A percentile compares a stretch with the other conserved stretches of the same genome.
These are phyloP conservation scores for Colletotrichum sp. DNA, from an alignment of 2,329 filamentous ascomycete species.

Conservation along the genomic window DNA sequence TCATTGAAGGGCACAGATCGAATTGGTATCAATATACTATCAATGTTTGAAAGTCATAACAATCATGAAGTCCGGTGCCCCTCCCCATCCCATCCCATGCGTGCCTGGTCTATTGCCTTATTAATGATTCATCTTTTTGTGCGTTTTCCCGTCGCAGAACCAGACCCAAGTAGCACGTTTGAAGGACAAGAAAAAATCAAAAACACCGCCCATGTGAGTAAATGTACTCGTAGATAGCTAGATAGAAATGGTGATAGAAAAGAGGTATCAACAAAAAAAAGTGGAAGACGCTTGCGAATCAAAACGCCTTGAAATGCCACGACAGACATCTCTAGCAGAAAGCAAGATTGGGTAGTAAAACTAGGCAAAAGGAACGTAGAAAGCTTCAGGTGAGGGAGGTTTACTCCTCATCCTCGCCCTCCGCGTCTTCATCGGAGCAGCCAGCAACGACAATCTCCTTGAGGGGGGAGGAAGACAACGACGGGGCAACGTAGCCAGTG, in stretches of 20 bases:
- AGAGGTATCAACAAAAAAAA: not conserved
- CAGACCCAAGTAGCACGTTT: not conserved
- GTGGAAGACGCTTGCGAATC: not conserved
- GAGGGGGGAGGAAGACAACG: not conserved
- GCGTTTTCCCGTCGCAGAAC: not conserved
- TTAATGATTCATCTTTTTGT: not conserved
- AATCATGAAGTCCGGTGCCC: not conserved
- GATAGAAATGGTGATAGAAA: not conserved
- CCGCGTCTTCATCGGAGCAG: slow-evolving; percentile 19
- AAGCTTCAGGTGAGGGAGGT: not conserved
- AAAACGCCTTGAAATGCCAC: not conserved
- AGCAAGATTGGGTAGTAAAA: not conserved
- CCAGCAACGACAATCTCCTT: slow-evolving; percentile 7
- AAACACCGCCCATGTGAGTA: not conserved
- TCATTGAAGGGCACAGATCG: not conserved
- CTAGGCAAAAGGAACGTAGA: not conserved
- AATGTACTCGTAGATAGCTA: not conserved
- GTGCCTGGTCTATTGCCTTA: not conserved
- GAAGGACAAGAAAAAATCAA: not conserved
- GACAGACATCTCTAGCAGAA: not conserved
- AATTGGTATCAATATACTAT: slow-evolving; percentile 7
- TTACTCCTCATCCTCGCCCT: slow-evolving; percentile 21
- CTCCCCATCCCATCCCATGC: not conserved
- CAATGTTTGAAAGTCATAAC: not conserved
- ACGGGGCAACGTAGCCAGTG: not conserved